Conservation (phyloP, 495 filamentous ascomycete genomes). For the Clohesyomyces aquaticus region DNA sequence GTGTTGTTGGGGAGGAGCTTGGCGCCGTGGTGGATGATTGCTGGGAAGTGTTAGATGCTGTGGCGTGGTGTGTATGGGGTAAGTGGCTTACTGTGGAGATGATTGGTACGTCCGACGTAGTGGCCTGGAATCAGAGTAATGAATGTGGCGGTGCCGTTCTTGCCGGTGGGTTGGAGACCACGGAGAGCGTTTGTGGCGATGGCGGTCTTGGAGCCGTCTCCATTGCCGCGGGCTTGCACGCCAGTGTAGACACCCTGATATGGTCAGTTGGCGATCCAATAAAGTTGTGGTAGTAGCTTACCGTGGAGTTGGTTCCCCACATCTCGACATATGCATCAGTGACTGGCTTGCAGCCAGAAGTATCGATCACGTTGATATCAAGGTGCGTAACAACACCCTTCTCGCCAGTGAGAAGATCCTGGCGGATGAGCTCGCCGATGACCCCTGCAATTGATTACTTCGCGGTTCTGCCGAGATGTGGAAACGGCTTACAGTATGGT, state of each 20-base stretch:
- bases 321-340: slow-evolving; percentile 62
- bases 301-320: slow-evolving; percentile 63
- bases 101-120: slow-evolving; percentile 62
- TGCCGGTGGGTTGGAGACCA: slow-evolving; percentile 54
- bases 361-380: slow-evolving; percentile 65
- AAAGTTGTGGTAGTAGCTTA: slow-evolving; percentile 1
- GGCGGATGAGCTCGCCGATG: slow-evolving; percentile 55
- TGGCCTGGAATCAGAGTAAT: slow-evolving; percentile 64
- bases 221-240: slow-evolving; percentile 35
- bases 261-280: background rate
- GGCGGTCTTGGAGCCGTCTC: slow-evolving; percentile 40
- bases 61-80: background rate
- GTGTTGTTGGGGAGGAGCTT: slow-evolving; percentile 58
- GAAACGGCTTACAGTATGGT: slow-evolving; percentile 39
- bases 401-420: slow-evolving; percentile 57
- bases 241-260: slow-evolving; percentile 58
- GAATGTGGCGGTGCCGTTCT: slow-evolving; percentile 60
- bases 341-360: slow-evolving; percentile 60
- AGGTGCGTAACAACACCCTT: slow-evolving; percentile 59
- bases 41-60: slow-evolving; percentile 7
- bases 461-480: background rate
- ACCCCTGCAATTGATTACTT: slow-evolving; percentile 30
- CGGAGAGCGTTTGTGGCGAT: slow-evolving; percentile 56
- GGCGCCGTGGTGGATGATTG: slow-evolving; percentile 43
- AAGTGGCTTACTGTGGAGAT: slow-evolving; percentile 52